Base-by-base conservation (phyloP, 2,329 filamentous ascomycete genomes). In the Xylaria sp. region DNA sequence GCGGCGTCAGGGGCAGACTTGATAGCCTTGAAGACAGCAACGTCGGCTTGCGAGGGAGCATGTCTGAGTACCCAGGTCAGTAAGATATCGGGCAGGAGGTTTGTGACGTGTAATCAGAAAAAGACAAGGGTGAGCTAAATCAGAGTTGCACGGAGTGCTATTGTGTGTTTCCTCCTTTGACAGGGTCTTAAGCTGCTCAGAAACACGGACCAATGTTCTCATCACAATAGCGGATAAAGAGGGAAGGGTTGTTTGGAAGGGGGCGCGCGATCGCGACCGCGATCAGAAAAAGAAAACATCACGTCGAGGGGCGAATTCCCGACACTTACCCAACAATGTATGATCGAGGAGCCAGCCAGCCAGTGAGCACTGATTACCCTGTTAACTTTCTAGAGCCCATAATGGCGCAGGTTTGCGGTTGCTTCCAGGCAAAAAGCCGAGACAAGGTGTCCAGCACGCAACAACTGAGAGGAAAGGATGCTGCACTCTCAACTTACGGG, bases 1-100 rank as follows among this genome's bases (percentile, higher is more conserved):
- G 87, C 86, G 77, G 91, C 88, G 74, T 91, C 89, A 76, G 96
- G 96, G 68, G 89, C 83, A 75, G 86, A 83, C 58, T 86, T 90
- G 81, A 97, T 82, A 78, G 92, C 92, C 89, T 98, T 97, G 92
- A 92, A 98, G 85, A 89, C 89, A 82, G 91, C 92, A 78, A 96
- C 95, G 86, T 99, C 96, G 84, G 96, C 96, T 87, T 99, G 96
- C 77, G 93, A 93, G 77, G 94, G 91, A 72, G 83, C 82, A 79
- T 83, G 81, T 71, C 83, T 89, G 62, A 49, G 20, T 38, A 33
- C 39, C 51, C 67, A 68, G 68, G 71, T 74, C 61, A 76, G 73
- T 50, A 54, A 70, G 13, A 17, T 17, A 13, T 44, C n/a, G n/a
- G 10, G 15, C 10, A 27, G n/a, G 7, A 42, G 10, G 29, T 42